Evolutionary conservation across 192 early-diverging fungal species (phyloP).

Genomic region (Gonapodya prolifera): DNA sequence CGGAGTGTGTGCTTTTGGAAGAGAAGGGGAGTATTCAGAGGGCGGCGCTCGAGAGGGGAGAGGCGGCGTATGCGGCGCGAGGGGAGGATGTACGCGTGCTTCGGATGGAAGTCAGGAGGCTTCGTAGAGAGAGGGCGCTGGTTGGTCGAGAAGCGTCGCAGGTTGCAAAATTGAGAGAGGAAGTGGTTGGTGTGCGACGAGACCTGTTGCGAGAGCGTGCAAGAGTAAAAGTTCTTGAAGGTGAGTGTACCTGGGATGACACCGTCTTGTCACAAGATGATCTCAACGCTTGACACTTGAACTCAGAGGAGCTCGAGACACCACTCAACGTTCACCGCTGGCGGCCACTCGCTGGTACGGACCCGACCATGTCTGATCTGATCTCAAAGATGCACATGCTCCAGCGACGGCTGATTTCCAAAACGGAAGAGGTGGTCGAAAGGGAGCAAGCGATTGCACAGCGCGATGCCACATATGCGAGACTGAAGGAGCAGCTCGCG

Average conservation of each 20-base stretch:
- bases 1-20: conserved; percentile 31
- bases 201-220: conserved; percentile 42
- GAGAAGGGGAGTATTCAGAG: conserved; percentile 54
- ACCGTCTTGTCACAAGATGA: background rate
- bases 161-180: conserved; percentile 33
- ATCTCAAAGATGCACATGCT: conserved; percentile 48
- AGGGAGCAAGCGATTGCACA: conserved; percentile 44
- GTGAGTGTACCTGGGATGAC: conserved; percentile 12
- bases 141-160: conserved; percentile 45
- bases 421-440: conserved; percentile 50
- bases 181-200: conserved; percentile 38
- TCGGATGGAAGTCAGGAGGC: conserved; percentile 41
- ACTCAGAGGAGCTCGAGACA: conserved; percentile 46
- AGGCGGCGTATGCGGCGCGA: conserved; percentile 44
- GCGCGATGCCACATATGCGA: conserved; percentile 43
- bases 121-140: conserved; percentile 43
- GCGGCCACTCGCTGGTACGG: conserved; percentile 40
- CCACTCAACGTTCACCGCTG: conserved; percentile 53
- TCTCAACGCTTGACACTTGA: background rate
- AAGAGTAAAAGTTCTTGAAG: conserved; percentile 45
- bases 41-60: conserved; percentile 48
- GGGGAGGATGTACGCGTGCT: conserved; percentile 49
- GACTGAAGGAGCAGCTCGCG: conserved; percentile 41
- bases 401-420: conserved; percentile 41
- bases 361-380: conserved; percentile 44